Percentiles rank a stretch among this genome's conserved stretches.
Evolutionary conservation across 164 flowering plant species (phyloP).

Genomic region (Vitis riparia): DNA sequence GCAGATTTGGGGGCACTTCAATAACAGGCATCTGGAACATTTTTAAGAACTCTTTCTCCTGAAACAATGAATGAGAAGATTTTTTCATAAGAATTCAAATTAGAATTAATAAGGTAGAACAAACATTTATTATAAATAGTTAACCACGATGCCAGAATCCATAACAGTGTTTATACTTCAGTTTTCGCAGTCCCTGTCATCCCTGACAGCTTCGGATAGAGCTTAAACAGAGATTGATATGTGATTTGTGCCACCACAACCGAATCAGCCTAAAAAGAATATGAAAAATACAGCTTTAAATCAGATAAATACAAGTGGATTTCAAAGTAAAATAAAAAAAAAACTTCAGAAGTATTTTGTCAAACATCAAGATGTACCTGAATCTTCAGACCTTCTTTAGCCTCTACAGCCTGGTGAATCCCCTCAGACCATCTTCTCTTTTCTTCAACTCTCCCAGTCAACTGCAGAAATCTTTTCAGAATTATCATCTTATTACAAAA

Average conservation of each 20-base stretch:
- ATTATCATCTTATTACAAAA: not conserved
- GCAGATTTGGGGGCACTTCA: conserved; percentile 92
- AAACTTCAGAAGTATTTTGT: conserved; percentile 4
- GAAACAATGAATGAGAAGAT: conserved; percentile 12
- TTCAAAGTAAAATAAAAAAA: not conserved
- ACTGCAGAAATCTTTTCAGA: conserved; percentile 34
- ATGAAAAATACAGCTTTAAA: conserved; percentile 11
- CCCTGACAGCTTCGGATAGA: conserved; percentile 95
- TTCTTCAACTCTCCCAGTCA: conserved; percentile 98
- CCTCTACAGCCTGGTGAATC: conserved; percentile 98
- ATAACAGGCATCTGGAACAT: conserved; percentile 97
- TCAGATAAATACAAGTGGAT: conserved; percentile 1
- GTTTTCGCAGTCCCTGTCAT: conserved; percentile 99
- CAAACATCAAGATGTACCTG: conserved; percentile 50
- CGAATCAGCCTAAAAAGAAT: conserved; percentile 73
- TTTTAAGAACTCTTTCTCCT: conserved; percentile 96
- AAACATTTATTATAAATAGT: not conserved
- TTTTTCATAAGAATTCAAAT: not conserved
- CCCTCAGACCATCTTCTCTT: conserved; percentile 98
- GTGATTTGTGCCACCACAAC: conserved; percentile 98
- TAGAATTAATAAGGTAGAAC: not conserved
- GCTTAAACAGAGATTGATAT: conserved; percentile 93
- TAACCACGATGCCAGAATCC: not conserved
- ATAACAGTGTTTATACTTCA: conserved; percentile 49
- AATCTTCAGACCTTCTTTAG: conserved; percentile 90